phyloP scores from a whole-genome alignment of 768 basidiomycete species.

The Holtermannia corniformis region DNA sequence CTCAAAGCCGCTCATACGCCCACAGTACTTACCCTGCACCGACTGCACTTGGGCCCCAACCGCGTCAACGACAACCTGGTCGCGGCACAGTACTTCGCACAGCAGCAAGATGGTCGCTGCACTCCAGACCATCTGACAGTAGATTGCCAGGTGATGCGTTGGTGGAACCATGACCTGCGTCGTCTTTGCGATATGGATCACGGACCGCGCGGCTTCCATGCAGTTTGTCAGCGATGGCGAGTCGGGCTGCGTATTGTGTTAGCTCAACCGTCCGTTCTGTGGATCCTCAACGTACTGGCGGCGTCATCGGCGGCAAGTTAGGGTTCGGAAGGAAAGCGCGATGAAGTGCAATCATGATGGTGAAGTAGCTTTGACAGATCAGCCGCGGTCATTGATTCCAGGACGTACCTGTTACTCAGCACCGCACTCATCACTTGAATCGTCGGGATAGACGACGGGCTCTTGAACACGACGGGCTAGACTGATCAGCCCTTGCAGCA shows the following conservation, averaged over 20 bases:
- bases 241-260: constrained; percentile 26
- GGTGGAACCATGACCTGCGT: constrained; percentile 28
- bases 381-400: no score
- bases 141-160: constrained; percentile 31
- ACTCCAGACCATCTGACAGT: constrained; percentile 34
- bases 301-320: constrained; percentile 11
- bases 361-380: no score
- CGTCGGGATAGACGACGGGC: constrained; percentile 16
- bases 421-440: constrained; percentile 31
- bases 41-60: constrained; percentile 30
- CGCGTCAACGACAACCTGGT: constrained; percentile 32
- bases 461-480: constrained; percentile 31
- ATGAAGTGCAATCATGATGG: constrained; percentile 30
- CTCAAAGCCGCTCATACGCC: background rate
- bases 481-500: background rate
- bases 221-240: constrained; percentile 28
- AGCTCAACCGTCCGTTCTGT: no score
- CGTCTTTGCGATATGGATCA: constrained; percentile 34
- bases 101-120: constrained; percentile 32
- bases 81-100: constrained; percentile 33
- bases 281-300: background rate
- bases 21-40: constrained; percentile 2
- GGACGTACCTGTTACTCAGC: constrained; percentile 29
- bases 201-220: constrained; percentile 34
- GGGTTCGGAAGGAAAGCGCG: constrained; percentile 32